Base-by-base conservation (phyloP, 345 rosid species). In the Eutrema heterophyllum region DNA sequence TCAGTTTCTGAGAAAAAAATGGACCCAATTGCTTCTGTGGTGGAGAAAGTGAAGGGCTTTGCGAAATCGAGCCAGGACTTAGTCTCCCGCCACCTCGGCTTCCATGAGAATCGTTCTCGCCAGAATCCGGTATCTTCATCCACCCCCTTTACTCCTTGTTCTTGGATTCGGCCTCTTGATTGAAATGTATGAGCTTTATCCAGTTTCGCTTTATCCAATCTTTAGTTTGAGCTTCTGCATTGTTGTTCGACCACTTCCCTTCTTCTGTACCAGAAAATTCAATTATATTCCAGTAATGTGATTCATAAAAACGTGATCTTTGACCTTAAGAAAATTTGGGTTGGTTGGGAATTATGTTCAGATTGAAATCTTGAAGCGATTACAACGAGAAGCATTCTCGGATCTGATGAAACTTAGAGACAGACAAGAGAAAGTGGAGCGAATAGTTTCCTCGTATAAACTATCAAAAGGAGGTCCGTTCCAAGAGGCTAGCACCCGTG, bases 321-420 rank as follows among this genome's bases (percentile, higher is more conserved):
- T 36, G 16, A 7, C 7, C 21, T 33, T 33, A 64, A 21, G 39
- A n/a, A 18, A 24, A 14, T 24, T 16, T 46, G 30, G 7, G 26
- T 54, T 33, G 35, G 44, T 13, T 77, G 15, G 51, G 61, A 32
- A 14, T 36, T 56, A 12, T 66, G 70, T 78, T 65, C 88, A 91
- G 98, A 89, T 91, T 85, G 97, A 91, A 74, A 94, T 89, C 68
- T 78, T 94, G 87, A 94, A 94, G 89, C 85, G 96, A 46, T 83
- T 94, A 81, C 97, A 94, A 54, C 81, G 87, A 63, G 97, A 94
- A 85, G 80, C 89, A 32, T 91, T 94, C 77, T 87, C 97, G 0
- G 96, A 91, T 72, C 69, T 85, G 52, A 89, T 91, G 97, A 91
- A 88, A 68, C 89, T 91, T 29, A 83, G 96, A 75, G 97, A 89